Base-by-base conservation (phyloP, 208 protist genomes). In the Phytomonas sp. region DNA sequence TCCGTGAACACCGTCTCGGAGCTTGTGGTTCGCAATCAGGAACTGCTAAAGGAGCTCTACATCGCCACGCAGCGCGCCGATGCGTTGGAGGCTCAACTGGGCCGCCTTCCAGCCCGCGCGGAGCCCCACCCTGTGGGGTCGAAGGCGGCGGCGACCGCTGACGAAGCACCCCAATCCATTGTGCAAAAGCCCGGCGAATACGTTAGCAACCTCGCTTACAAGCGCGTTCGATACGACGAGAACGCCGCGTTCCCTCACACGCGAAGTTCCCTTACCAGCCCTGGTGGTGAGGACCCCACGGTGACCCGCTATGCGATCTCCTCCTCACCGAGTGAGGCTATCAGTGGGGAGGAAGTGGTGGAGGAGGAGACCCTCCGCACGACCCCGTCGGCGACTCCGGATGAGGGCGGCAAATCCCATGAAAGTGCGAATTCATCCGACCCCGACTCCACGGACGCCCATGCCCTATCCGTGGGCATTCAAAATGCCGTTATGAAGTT, bases 1-100 rank as follows among this genome's bases (percentile, higher is more conserved):
- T 87, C 81, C 53, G 70, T 88, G 36, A 86, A 94, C 76, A 80
- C 76, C 15, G 83, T 94, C 6, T 61, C 75, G 4, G 82, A 94
- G 64, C 66, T 94, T 11, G 63, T 94, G 23, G 60, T 78, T 65
- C 88, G 88, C 36, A 94, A 94, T 69, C 85, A 91, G 74, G 85
- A 94, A 67, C 74, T 94, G 7, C 60, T 90, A 59, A 67, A 80
- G 72, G 83, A 94, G 72, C 77, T 94, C 46, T 91, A 91, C 70
- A 60, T 72, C 4, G 68, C 59, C 2, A 87, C 84, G 36, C 83
- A 88, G 70, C 80, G 72, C n/a, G 68, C 67, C 2, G 81, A 77
- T 33, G 68, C 43, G 5, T 73, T 72, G 29, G 72, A 74, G 61
- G 8, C 13, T 56, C 34, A 67, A 36, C 61, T 66, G 37, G 33